Conservation (phyloP, 106 monocot species). For the Platanthera guangdongensis region DNA sequence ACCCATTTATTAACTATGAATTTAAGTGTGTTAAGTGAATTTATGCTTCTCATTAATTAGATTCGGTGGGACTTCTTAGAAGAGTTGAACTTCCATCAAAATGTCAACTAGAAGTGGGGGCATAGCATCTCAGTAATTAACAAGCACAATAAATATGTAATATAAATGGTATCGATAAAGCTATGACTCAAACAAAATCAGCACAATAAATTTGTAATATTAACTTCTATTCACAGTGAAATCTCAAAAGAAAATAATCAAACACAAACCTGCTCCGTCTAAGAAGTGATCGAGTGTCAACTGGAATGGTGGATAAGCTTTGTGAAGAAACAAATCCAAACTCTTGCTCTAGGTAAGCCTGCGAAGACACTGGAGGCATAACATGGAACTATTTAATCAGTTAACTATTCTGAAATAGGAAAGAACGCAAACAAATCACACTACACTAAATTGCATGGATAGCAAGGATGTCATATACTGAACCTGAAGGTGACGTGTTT, state of each 20-base stretch:
- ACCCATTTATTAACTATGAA: no score
- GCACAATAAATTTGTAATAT: neutral
- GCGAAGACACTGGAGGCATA: constrained; percentile 12
- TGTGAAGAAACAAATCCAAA: constrained; percentile 38
- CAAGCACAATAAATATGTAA: no score
- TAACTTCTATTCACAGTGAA: neutral
- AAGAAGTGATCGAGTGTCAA: constrained; percentile 18
- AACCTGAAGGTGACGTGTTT: constrained; percentile 33
- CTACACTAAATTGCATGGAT: neutral
- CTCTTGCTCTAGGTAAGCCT: constrained; percentile 21
- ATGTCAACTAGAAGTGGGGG: no score
- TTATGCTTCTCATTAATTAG: no score
- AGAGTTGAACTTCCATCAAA: no score
- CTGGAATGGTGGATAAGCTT: constrained; percentile 29
- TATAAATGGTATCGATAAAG: no score
- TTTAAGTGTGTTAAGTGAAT: no score
- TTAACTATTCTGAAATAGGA: neutral
- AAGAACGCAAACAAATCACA: neutral
- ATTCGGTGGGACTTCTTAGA: no score
- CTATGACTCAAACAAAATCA: no score
- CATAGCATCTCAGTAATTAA: no score
- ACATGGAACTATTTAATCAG: neutral
- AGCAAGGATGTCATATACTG: neutral
- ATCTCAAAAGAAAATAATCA: neutral
- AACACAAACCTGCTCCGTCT: constrained; percentile 39